A percentile compares a stretch with the other conserved stretches of the same genome.
Conservation (phyloP, 768 basidiomycete species). For the Suillus subalutaceus region DNA sequence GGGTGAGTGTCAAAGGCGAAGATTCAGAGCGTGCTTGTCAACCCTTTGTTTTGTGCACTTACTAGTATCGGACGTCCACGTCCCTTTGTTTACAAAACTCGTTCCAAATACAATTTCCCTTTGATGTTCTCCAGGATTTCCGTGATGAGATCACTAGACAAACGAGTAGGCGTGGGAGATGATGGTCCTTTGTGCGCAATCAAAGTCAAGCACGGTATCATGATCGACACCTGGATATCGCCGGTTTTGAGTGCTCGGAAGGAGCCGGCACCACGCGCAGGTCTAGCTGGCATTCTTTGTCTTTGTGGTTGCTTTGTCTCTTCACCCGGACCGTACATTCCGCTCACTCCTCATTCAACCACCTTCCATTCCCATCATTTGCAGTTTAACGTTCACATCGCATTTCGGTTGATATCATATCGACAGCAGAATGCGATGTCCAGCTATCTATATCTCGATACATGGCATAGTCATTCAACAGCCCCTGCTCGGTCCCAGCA, state of each 20-base stretch:
- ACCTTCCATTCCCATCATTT: neutral
- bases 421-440: neutral
- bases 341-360: too few relatives aligned
- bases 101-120: neutral
- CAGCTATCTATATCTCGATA: neutral
- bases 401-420: neutral
- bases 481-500: slow-evolving; percentile 10
- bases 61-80: neutral
- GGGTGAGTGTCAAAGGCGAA: neutral
- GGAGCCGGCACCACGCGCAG: neutral
- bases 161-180: neutral
- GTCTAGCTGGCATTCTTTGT: neutral
- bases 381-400: neutral
- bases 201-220: neutral
- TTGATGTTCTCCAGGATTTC: neutral
- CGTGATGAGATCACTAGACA: neutral
- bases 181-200: neutral
- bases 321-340: neutral
- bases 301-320: neutral
- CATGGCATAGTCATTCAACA: neutral
- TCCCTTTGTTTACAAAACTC: neutral
- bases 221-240: neutral
- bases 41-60: neutral
- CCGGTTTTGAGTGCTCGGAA: neutral
- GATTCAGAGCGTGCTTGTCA: neutral